A percentile compares a stretch with the other conserved stretches of the same genome.
Evolutionary conservation across 331 rosid species (phyloP).

Genomic region (Acacia concinna): DNA sequence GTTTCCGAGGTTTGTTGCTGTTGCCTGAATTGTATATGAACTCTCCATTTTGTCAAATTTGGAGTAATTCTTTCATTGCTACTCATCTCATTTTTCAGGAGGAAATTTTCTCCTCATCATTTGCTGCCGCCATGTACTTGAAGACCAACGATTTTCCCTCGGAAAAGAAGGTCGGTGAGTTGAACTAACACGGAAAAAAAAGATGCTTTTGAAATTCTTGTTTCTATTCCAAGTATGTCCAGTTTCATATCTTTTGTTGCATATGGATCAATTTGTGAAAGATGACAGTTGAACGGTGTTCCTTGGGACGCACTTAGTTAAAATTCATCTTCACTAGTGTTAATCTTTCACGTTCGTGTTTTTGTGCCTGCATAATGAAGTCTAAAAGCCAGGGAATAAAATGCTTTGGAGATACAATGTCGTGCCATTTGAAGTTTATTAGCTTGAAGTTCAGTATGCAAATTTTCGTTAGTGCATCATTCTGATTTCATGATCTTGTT

Average conservation of each 20-base stretch:
- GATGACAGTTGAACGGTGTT: neutral
- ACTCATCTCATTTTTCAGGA: conserved; percentile 45
- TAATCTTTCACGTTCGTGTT: neutral
- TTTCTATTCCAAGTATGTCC: neutral
- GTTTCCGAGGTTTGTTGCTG: conserved; percentile 52
- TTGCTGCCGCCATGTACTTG: conserved; percentile 94
- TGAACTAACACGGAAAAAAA: neutral
- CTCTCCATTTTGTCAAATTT: neutral
- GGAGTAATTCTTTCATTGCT: too few relatives aligned
- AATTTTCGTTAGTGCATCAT: neutral
- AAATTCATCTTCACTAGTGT: neutral
- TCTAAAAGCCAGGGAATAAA: neutral
- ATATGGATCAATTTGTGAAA: neutral
- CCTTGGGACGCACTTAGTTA: neutral
- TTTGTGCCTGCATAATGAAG: neutral
- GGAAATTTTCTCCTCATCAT: conserved; percentile 91
- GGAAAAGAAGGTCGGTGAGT: conserved; percentile 69
- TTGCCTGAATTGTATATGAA: neutral
- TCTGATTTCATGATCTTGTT: neutral
- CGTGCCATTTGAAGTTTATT: neutral
- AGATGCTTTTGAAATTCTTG: neutral
- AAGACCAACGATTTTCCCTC: conserved; percentile 66
- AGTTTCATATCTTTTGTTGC: conserved; percentile 1
- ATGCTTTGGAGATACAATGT: neutral
- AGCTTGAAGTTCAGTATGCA: neutral